Evolutionary conservation across 2,329 filamentous ascomycete species (phyloP), one percentile per base, ranked within the genome.

Genomic region (Ilyonectria destructans): DNA sequence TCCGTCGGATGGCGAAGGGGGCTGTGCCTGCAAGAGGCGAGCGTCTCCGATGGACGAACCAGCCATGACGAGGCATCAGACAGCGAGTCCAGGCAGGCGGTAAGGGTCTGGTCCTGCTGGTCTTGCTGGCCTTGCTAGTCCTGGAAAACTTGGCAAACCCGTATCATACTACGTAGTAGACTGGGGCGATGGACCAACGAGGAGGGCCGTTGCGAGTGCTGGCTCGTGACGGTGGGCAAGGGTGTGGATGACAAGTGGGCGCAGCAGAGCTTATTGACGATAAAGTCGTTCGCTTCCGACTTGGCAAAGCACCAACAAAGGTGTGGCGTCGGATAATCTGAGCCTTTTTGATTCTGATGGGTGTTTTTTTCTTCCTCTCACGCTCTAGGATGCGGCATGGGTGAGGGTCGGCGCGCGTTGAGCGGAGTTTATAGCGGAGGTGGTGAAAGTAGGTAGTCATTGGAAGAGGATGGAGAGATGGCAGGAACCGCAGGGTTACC

Each of bases 201-300:
- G 29, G 17, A 21, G 57, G 46, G 46, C 21, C 19, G 52, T 19
- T 21, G 21, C 31, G 13, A 40, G 26, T 49, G n/a, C 12, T 65
- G 64, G 37, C 49, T 48, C 35, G 56, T 58, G 51, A 59, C 21
- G 54, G 31, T 29, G 35, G 52, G 33, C 56, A 68, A 65, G 40
- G 60, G n/a, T 45, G 56, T 29, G 31, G 55, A 58, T 69, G 60
- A 60, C 49, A 65, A 62, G 70, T 67, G 71, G 74, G 74, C 74
- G 71, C 64, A 75, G 74, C 62, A 72, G 69, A 76, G 74, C 74
- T 76, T 76, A 74, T 73, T 69, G 64, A 46, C 55, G 70, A 76
- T 76, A 76, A 37, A 76, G 69, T 74, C 59, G 52, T 68, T 58
- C 67, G 58, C 63, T 56, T 65, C 71, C 69, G 73, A 70, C 74